Conservation (phyloP, 805 yeast species). For the Suhomyces pyralidae region DNA sequence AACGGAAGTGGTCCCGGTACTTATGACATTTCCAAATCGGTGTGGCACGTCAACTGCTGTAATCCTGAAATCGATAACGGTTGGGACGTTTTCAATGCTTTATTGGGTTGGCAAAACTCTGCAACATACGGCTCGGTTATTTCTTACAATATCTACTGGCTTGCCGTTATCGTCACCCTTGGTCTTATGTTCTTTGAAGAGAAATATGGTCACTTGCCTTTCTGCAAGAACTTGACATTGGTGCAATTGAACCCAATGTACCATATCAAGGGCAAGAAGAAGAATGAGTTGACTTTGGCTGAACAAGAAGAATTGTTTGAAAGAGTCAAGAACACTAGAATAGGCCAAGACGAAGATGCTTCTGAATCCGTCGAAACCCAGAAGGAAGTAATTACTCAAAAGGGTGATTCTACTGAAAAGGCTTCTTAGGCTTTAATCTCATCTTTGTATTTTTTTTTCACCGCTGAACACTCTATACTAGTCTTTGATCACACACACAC, state of each 20-base stretch:
- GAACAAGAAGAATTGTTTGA: constrained; percentile 53
- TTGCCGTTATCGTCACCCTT: constrained; percentile 15
- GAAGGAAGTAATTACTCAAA: neutral
- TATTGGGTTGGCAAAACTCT: constrained; percentile 28
- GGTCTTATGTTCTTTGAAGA: constrained; percentile 22
- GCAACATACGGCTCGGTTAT: constrained; percentile 26
- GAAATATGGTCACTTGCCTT: constrained; percentile 25
- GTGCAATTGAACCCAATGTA: constrained; percentile 69
- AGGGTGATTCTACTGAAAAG: neutral
- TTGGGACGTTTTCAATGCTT: constrained; percentile 26
- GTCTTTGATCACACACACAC: neutral
- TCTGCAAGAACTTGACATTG: constrained; percentile 14
- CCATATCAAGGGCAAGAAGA: constrained; percentile 66
- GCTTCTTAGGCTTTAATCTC: neutral
- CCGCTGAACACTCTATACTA: neutral
- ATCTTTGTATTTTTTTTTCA: too few relatives aligned
- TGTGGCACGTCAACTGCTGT: constrained; percentile 29
- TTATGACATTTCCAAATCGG: constrained; percentile 20
- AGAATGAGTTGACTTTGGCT: constrained; percentile 50
- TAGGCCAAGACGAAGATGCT: constrained; percentile 15
- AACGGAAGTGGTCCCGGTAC: constrained; percentile 26
- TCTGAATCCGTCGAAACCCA: constrained; percentile 1
- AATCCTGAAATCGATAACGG: constrained; percentile 24
- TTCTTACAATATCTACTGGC: constrained; percentile 26
- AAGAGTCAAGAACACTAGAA: constrained; percentile 20